phyloP scores from a whole-genome alignment of 768 basidiomycete genomes.

The Psilocybe sp. region DNA sequence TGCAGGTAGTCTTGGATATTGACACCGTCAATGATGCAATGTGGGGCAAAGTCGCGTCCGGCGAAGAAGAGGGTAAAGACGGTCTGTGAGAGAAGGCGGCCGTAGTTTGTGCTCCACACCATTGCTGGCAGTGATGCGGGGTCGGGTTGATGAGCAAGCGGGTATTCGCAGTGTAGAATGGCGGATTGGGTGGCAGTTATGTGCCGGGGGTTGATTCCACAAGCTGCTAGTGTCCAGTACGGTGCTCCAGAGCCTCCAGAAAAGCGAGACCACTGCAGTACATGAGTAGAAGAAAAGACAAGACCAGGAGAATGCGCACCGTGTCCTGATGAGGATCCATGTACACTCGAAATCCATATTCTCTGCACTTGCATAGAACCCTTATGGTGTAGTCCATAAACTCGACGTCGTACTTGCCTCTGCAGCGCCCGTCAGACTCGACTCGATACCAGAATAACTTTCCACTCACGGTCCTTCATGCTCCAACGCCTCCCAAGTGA shows the following conservation, averaged over 20 bases:
- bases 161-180: constrained; percentile 88
- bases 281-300: not conserved
- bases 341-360: constrained; percentile 87
- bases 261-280: constrained; percentile 88
- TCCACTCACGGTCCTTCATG: constrained; percentile 89
- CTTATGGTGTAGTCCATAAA: constrained; percentile 91
- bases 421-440: constrained; percentile 25
- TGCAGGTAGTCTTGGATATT: constrained; percentile 92
- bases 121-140: constrained; percentile 84
- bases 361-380: constrained; percentile 87
- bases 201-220: constrained; percentile 83
- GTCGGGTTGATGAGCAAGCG: constrained; percentile 53
- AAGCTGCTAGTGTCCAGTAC: constrained; percentile 88
- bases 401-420: constrained; percentile 85
- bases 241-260: constrained; percentile 94
- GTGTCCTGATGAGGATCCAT: constrained; percentile 97
- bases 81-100: constrained; percentile 82
- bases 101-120: constrained; percentile 97
- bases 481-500: constrained; percentile 96
- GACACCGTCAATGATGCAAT: constrained; percentile 84
- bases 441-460: not conserved
- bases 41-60: constrained; percentile 85
- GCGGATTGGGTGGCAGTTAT: constrained; percentile 85
- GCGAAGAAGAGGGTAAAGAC: constrained; percentile 95
- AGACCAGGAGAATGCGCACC: constrained; percentile 46